Base-by-base conservation (phyloP, 257 asterid genomes). In the Ocimum tenuiflorum region DNA sequence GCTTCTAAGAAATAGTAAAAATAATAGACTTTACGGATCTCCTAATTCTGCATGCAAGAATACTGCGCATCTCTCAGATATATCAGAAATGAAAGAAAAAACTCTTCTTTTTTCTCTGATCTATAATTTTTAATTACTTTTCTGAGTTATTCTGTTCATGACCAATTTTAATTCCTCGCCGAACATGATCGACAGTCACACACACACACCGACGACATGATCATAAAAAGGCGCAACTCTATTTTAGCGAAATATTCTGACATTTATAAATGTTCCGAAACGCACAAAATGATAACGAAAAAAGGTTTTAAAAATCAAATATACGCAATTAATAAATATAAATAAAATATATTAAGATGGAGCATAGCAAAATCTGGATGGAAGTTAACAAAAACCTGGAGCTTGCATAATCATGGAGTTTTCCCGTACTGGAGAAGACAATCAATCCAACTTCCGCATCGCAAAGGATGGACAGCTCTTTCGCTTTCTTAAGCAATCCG, bases 391-490 rank as follows among this genome's bases (percentile, higher is more conserved):
- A 13, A 50, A 53, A 81, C 86, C 84, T 73, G 71, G 78, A 63
- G 67, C 77, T 82, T 47, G 87, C 50, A 71, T 66, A 82, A 7
- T 82, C 87, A 57, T 82, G 62, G 31, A 76, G 77, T 53, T 73
- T 79, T 17, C 84, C 87, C 9, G 82, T 82, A 69, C 82, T 73
- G 17, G 87, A 82, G 75, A 82, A 82, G 67, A 82, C 35, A 36
- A 82, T 68, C 58, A 79, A 58, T 64, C 87, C 87, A n/a, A 82
- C 80, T 60, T 82, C 70, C 24, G 85, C 85, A 77, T 80, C 85
- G 12, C 85, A 80, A 15, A 80, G 85, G 18, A 80, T 75, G 20
- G 87, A 56, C 20, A 82, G 63, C 14, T 82, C 87, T 52, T 22
- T 82, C 0, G 87, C 87, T 71, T 82, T 82, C 74, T 82, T 82